Conservation (phyloP, 148 eudicot species). For the Dianthus caryophyllus region DNA sequence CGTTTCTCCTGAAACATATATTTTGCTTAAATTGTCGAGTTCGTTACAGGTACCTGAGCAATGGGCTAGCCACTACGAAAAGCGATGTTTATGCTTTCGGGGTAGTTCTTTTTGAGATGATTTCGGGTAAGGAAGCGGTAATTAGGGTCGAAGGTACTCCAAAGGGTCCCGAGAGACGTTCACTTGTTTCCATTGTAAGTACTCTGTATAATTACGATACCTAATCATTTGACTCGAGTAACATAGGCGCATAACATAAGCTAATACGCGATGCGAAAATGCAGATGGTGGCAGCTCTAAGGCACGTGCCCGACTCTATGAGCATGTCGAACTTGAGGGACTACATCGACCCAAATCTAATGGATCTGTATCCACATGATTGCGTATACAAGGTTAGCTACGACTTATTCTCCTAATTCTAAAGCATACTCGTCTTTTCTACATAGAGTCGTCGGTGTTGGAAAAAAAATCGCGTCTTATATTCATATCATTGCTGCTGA, state of each 20-base stretch:
- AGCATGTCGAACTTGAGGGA: constrained; percentile 72
- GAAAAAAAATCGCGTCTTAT: neutral
- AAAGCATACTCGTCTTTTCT: too few species aligned
- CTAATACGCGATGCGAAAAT: constrained; percentile 16
- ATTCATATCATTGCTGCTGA: neutral
- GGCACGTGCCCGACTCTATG: constrained; percentile 76
- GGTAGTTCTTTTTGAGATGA: constrained; percentile 77
- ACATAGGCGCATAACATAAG: neutral
- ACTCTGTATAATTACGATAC: neutral
- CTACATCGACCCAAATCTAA: constrained; percentile 66
- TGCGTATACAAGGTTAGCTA: constrained; percentile 78
- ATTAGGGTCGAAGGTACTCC: constrained; percentile 54
- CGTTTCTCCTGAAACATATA: neutral
- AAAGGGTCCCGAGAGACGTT: constrained; percentile 74
- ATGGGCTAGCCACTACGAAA: constrained; percentile 81
- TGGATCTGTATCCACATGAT: constrained; percentile 92
- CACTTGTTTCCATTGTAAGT: constrained; percentile 89
- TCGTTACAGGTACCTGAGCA: constrained; percentile 73
- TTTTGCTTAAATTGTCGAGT: constrained; percentile 11
- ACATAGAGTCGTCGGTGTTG: neutral
- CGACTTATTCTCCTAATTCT: neutral
- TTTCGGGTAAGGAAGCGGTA: constrained; percentile 91
- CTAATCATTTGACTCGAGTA: too few species aligned
- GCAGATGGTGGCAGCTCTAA: constrained; percentile 87
- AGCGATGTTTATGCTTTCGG: constrained; percentile 97